Evolutionary conservation across 2,329 filamentous ascomycete genomes (phyloP), one percentile per base, ranked within the genome.

Genomic region (Aciculosporium take): DNA sequence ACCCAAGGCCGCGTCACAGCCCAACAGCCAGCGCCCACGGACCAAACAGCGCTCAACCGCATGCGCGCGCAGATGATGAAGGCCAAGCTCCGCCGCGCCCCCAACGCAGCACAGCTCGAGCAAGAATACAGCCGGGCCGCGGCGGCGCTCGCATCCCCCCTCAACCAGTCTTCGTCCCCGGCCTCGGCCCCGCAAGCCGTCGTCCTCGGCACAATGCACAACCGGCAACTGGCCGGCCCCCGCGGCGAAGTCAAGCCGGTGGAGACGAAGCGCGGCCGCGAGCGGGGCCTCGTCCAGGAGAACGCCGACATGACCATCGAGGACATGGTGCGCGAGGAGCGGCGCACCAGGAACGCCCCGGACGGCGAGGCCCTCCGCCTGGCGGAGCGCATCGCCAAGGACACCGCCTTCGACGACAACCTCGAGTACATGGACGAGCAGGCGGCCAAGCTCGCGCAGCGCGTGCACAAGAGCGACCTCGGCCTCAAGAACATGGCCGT

Each of bases 371-470:
- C 84, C 1, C 69, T 79, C 51, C 76, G 84, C 4, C 74, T 95
- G 25, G 91, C 91, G 3, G 88, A 96, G 58, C 79, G 88, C 45
- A 98, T 98, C 51, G 85, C 88, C 41, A 94, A 94, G 57, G 91
- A 98, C 59, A 75, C 65, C 37, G 93, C 88, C 56, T 98, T 93
- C 57, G 81, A 86, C 65, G 79, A 93, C 54, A 83, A 94, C 58
- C 76, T 98, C 21, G 89, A 98, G 41, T 98, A 98, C 63, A 83
- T 96, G 71, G 89, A 98, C 57, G 91, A 96, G 52, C 96, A 98
- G 55, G 91, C 91, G 13, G 74, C 78, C 39, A 94, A 89, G 61
- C 76, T 98, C 10, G 88, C 89, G 23, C 81, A 79, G 53, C 79
- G 84, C 21, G 82, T 94, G 12, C 83, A 94, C 56, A 91, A 88